Evolutionary conservation across 345 rosid species (phyloP).

Genomic region (Atalantia buxifolia): DNA sequence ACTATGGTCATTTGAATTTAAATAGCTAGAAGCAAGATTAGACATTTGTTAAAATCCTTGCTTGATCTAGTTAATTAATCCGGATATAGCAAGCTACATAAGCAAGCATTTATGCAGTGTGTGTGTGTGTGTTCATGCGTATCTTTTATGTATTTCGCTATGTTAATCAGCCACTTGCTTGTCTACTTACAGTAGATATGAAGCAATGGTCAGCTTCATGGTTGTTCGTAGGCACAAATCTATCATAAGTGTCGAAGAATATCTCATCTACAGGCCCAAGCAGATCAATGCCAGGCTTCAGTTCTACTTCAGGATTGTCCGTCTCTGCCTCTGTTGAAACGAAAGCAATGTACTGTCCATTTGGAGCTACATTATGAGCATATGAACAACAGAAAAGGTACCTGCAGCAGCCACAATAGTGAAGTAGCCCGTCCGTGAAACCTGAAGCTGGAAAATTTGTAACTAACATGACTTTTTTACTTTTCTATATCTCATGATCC

Average conservation of each 20-base stretch:
- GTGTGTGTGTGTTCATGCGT: not conserved
- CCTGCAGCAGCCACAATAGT: conserved; percentile 35
- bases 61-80: too few relatives aligned
- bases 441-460: not conserved
- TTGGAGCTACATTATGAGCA: conserved; percentile 89
- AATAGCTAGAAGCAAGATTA: not conserved
- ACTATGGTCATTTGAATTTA: not conserved
- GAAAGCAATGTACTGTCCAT: conserved; percentile 89
- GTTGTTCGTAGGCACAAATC: conserved; percentile 65
- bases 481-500: too few relatives aligned
- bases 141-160: not conserved
- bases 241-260: conserved; percentile 75
- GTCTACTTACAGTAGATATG: conserved; percentile 64
- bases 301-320: conserved; percentile 65
- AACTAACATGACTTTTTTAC: not conserved
- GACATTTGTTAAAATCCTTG: too few relatives aligned
- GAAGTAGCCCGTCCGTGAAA: not conserved
- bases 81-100: not conserved
- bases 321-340: conserved; percentile 95
- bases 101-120: not conserved
- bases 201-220: conserved; percentile 63
- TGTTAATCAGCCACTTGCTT: not conserved
- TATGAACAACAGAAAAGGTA: conserved; percentile 95
- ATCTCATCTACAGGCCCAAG: conserved; percentile 78
- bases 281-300: conserved; percentile 80